Conservation (phyloP, 495 filamentous ascomycete species). For the Aspergillus olivimuriae region DNA sequence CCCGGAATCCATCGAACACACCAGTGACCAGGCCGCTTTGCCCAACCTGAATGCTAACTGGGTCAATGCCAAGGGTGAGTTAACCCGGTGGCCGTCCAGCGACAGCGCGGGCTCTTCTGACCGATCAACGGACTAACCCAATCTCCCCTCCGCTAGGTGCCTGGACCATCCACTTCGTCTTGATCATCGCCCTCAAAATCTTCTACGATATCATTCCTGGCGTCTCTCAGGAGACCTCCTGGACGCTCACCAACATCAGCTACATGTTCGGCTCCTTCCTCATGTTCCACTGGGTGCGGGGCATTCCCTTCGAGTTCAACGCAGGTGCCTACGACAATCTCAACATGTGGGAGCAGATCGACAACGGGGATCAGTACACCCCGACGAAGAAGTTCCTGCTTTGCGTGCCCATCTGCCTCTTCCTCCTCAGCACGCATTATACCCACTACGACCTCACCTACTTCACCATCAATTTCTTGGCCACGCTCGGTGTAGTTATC, state of each 20-base stretch:
- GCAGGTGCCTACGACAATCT: slow-evolving; percentile 98
- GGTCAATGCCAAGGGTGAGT: slow-evolving; percentile 95
- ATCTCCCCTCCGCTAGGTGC: slow-evolving; percentile 69
- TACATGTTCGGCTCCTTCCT: slow-evolving; percentile 99
- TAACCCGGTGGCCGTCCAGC: neutral
- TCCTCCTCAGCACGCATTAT: slow-evolving; percentile 95
- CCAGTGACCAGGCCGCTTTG: slow-evolving; percentile 88
- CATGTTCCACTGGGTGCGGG: slow-evolving; percentile 98
- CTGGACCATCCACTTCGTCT: slow-evolving; percentile 92
- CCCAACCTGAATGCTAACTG: slow-evolving; percentile 97
- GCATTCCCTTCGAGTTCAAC: slow-evolving; percentile 98
- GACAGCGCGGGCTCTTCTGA: too few relatives aligned
- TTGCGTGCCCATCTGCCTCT: slow-evolving; percentile 87
- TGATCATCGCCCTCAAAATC: slow-evolving; percentile 86
- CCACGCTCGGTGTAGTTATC: slow-evolving; percentile 84
- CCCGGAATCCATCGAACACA: slow-evolving; percentile 86
- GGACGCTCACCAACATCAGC: slow-evolving; percentile 96
- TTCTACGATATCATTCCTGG: slow-evolving; percentile 93
- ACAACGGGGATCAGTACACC: slow-evolving; percentile 97
- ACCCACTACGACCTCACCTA: slow-evolving; percentile 95
- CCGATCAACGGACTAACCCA: too few relatives aligned
- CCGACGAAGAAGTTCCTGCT: slow-evolving; percentile 97
- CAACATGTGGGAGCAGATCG: slow-evolving; percentile 99
- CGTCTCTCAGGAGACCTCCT: slow-evolving; percentile 93
- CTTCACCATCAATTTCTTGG: slow-evolving; percentile 94